Evolutionary conservation across 1,284 basidiomycete genomes (phyloP).

Genomic region (Cystobasidiaceae sp.): DNA sequence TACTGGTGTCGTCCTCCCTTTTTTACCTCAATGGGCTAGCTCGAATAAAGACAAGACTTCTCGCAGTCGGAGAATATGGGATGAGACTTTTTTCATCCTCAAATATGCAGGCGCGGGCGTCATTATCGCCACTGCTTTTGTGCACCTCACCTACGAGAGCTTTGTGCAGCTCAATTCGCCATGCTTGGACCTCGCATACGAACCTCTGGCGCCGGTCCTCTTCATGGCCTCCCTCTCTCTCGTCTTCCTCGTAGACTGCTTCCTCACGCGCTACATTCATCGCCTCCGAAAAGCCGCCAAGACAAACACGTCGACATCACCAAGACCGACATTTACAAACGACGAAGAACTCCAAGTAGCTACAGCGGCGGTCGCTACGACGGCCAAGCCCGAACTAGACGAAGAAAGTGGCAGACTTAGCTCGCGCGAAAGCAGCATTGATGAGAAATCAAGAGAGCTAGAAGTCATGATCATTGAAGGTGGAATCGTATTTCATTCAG

Average conservation of each 20-base stretch:
- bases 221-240: constrained; percentile 43
- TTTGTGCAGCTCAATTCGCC: constrained; percentile 42
- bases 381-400: background rate
- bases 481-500: constrained; percentile 50
- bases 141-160: constrained; percentile 49
- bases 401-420: background rate
- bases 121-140: constrained; percentile 51
- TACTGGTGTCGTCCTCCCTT: background rate
- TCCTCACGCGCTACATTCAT: constrained; percentile 42
- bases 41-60: background rate
- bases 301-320: background rate
- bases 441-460: constrained; percentile 2
- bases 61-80: background rate
- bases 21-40: constrained; percentile 11
- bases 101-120: constrained; percentile 45
- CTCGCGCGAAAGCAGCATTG: background rate
- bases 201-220: constrained; percentile 49
- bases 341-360: background rate
- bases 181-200: constrained; percentile 43
- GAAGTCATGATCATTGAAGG: constrained; percentile 47
- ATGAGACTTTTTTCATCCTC: constrained; percentile 7
- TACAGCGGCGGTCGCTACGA: background rate
- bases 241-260: constrained; percentile 45
- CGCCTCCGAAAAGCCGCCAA: background rate
- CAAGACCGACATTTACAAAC: background rate